A percentile compares a stretch with the other conserved stretches of the same genome.
Conservation (phyloP, 2,329 filamentous ascomycete species). For the Helotiales sp. region DNA sequence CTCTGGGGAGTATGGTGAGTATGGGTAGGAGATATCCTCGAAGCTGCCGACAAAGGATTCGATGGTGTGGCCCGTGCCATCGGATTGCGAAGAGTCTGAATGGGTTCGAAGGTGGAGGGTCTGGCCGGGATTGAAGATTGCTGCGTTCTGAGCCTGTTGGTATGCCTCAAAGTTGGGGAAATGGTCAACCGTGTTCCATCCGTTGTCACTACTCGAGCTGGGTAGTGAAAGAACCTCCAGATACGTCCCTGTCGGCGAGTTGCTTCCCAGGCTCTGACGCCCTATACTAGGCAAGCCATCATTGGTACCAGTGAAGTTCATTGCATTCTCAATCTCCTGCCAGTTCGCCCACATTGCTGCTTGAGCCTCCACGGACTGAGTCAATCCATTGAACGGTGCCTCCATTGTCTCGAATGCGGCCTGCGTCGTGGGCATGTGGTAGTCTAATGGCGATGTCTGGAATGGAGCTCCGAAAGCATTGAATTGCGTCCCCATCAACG, state of each 20-base stretch:
- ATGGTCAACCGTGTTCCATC: slow-evolving; percentile 81
- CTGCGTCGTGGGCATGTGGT: slow-evolving; percentile 54
- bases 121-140: slow-evolving; percentile 88
- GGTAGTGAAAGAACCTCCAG: slow-evolving; percentile 82
- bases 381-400: slow-evolving; percentile 59
- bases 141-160: slow-evolving; percentile 56
- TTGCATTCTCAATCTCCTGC: slow-evolving; percentile 76
- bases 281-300: slow-evolving; percentile 48
- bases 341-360: slow-evolving; percentile 69
- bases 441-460: slow-evolving; percentile 36
- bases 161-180: slow-evolving; percentile 71
- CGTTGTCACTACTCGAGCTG: slow-evolving; percentile 79
- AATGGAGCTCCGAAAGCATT: slow-evolving; percentile 31
- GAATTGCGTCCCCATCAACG: slow-evolving; percentile 36
- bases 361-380: slow-evolving; percentile 57
- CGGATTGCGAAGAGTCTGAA: slow-evolving; percentile 80
- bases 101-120: slow-evolving; percentile 85
- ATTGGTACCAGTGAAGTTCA: slow-evolving; percentile 49
- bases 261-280: slow-evolving; percentile 53
- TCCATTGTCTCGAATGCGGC: slow-evolving; percentile 65
- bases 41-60: slow-evolving; percentile 66
- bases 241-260: slow-evolving; percentile 76
- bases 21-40: slow-evolving; percentile 68
- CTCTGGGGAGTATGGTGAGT: slow-evolving; percentile 78
- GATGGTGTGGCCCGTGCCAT: slow-evolving; percentile 60